Evolutionary conservation across 768 basidiomycete species (phyloP).

Genomic region (Suillus occidentalis): DNA sequence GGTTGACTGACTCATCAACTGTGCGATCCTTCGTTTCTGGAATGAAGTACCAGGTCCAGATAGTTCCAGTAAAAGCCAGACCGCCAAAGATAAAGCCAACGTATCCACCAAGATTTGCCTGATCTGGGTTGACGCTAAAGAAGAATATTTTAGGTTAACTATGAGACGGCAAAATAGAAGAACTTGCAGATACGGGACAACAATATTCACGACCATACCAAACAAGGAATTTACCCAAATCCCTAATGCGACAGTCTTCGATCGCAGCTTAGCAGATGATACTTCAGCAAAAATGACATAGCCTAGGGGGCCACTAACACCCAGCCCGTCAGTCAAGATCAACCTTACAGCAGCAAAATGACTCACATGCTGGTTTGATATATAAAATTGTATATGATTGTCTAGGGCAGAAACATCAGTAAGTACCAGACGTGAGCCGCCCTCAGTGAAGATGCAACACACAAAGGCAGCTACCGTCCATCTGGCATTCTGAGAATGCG

Average conservation of each 20-base stretch:
- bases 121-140: constrained; percentile 26
- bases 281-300: constrained; percentile 30
- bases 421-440: not conserved
- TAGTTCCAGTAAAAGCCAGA: constrained; percentile 18
- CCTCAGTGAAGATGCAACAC: not conserved
- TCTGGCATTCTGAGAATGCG: constrained; percentile 15
- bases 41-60: constrained; percentile 30
- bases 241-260: constrained; percentile 29
- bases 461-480: constrained; percentile 26
- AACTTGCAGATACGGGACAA: constrained; percentile 30
- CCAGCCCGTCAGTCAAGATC: not conserved
- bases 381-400: constrained; percentile 32
- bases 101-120: constrained; percentile 28
- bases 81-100: constrained; percentile 31
- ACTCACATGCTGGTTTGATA: constrained; percentile 28
- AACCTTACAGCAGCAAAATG: not conserved
- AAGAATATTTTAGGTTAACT: not conserved
- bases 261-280: constrained; percentile 31
- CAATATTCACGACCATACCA: constrained; percentile 25
- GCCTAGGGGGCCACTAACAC: constrained; percentile 25
- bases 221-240: constrained; percentile 27
- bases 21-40: constrained; percentile 30
- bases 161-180: not conserved
- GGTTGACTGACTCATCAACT: constrained; percentile 26
- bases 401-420: constrained; percentile 13